Evolutionary conservation across 257 asterid genomes (phyloP).

Genomic region (Osmanthus fragrans): DNA sequence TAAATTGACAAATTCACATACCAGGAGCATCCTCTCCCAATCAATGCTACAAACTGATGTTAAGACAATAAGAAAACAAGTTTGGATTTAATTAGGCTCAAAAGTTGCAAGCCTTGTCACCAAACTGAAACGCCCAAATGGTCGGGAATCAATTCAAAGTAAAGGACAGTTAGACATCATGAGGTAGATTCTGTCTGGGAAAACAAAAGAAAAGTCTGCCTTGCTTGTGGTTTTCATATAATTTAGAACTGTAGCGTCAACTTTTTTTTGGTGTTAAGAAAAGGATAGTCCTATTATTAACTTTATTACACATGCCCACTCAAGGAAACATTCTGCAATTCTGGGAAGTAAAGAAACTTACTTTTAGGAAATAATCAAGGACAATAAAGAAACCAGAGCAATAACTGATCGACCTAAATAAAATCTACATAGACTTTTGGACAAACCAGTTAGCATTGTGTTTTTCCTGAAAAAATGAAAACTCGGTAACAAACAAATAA

Average conservation of each 20-base stretch:
- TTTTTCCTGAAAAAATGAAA: background rate
- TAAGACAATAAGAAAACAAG: background rate
- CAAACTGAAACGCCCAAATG: background rate
- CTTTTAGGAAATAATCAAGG: background rate
- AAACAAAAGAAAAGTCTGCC: background rate
- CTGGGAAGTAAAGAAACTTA: background rate
- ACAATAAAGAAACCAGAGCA: background rate
- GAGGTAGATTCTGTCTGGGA: background rate
- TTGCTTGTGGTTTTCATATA: background rate
- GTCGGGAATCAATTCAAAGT: background rate
- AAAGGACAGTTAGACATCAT: background rate
- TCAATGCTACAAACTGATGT: background rate
- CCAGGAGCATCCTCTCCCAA: background rate
- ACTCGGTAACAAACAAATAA: background rate
- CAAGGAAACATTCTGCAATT: slow-evolving; percentile 1
- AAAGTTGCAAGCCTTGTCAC: background rate
- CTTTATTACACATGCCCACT: background rate
- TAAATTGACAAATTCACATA: background rate
- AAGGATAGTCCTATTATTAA: background rate
- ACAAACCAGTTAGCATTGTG: background rate
- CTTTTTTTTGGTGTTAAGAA: background rate
- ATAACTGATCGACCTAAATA: background rate
- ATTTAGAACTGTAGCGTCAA: background rate
- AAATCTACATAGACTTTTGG: background rate
- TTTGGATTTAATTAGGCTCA: background rate